phyloP scores from a whole-genome alignment of 2,329 filamentous ascomycete genomes.

The Trichoderma sp. region DNA sequence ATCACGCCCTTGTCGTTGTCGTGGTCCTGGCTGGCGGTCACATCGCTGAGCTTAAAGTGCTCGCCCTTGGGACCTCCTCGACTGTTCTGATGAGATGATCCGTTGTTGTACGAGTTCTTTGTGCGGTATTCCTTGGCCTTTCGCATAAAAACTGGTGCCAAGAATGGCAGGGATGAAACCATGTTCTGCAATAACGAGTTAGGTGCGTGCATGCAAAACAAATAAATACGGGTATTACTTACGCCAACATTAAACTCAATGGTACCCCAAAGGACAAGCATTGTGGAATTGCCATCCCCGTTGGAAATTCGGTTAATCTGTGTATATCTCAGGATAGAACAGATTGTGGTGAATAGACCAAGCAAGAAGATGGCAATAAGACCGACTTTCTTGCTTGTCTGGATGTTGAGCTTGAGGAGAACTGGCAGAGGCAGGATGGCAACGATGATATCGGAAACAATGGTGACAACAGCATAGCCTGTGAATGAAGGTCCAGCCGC shows the following conservation, averaged over 20 bases:
- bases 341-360: slow-evolving; percentile 56
- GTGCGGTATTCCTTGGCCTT: slow-evolving; percentile 46
- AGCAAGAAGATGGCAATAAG: slow-evolving; percentile 54
- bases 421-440: slow-evolving; percentile 53
- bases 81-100: slow-evolving; percentile 31
- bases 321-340: slow-evolving; percentile 53
- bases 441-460: slow-evolving; percentile 52
- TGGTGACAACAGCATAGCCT: slow-evolving; percentile 53
- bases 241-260: slow-evolving; percentile 61
- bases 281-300: slow-evolving; percentile 56
- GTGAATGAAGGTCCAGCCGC: slow-evolving; percentile 51
- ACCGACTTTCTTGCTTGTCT: slow-evolving; percentile 49
- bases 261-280: slow-evolving; percentile 57
- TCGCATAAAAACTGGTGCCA: slow-evolving; percentile 45
- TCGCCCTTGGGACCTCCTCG: slow-evolving; percentile 32
- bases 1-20: slow-evolving; percentile 17
- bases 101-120: slow-evolving; percentile 38
- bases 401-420: slow-evolving; percentile 50
- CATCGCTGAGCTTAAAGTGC: slow-evolving; percentile 42
- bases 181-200: slow-evolving; percentile 40
- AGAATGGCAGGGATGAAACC: slow-evolving; percentile 48
- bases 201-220: background rate
- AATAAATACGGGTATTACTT: slow-evolving; percentile 28
- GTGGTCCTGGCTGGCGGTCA: slow-evolving; percentile 37
- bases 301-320: slow-evolving; percentile 53